Base-by-base conservation (phyloP, 805 yeast species). In the Metahyphopichia silvanorum region DNA sequence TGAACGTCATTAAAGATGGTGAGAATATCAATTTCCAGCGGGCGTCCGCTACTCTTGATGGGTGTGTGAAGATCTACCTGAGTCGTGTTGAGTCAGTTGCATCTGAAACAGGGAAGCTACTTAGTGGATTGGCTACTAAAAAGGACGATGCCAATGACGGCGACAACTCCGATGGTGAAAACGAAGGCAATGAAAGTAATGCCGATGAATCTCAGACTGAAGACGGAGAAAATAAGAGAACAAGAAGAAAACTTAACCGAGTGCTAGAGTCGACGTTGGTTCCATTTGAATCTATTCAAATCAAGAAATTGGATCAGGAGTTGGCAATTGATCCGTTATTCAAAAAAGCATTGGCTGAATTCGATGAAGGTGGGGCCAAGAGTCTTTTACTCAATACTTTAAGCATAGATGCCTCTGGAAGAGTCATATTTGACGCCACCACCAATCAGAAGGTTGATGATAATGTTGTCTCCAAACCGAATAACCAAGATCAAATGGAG, bases 61-160 rank as follows among this genome's bases (percentile, higher is more conserved):
- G 97, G 0, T 89, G 97, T 66, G 91, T 89, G 21, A 88, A 88
- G 61, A 86, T 91, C 33, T 91, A 91, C 53, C 77, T 89, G 9
- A 84, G 94, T 11, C 74, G 98, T 47, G 88, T 91, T 15, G 97
- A 89, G 49, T 83, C 95, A 0, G 95, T 87, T 0, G 94, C 89
- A 4, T 80, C 83, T 6, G 97, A 89, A 48, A 88, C 97, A 0
- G 94, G 95, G 2, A 78, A 79, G 46, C 65, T 91, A 35, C 59
- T 88, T 21, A 82, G 85, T 56, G 95, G 95, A 3, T 59, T 86
- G 35, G 79, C 88, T 2, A 63, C 69, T 5, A 61, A 68, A 12
- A 41, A 38, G 12, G 36, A 30, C 5, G 38, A 36, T 7, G 47
- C 65, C 46, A 45, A 58, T 35, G 50, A 40, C 6, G 47, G 41